phyloP scores from a whole-genome alignment of 2,329 filamentous ascomycete species.

The Sclerotinia minor region DNA sequence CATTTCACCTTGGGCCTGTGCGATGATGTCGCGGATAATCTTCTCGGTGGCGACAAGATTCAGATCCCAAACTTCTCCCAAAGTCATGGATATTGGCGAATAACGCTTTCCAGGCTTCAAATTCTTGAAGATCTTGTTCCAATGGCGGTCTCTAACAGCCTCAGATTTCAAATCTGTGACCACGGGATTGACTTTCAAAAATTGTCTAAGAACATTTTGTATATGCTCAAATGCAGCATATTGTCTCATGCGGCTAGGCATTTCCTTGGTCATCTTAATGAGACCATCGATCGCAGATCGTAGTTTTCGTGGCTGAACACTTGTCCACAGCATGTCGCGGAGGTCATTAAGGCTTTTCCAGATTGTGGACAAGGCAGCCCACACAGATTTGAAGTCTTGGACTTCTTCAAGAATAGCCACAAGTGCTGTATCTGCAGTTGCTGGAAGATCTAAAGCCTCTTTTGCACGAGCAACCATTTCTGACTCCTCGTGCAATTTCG shows the following conservation, averaged over 20 bases:
- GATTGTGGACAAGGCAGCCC: constrained; percentile 91
- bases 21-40: constrained; percentile 88
- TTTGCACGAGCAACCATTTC: constrained; percentile 96
- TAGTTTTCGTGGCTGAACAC: constrained; percentile 91
- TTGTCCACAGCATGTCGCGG: constrained; percentile 89
- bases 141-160: constrained; percentile 93
- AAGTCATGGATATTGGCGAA: constrained; percentile 87
- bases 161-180: constrained; percentile 93
- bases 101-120: constrained; percentile 91
- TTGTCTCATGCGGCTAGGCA: constrained; percentile 98
- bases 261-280: constrained; percentile 97
- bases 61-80: constrained; percentile 98
- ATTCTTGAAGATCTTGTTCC: constrained; percentile 96
- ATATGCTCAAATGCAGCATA: constrained; percentile 99
- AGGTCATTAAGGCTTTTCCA: constrained; percentile 96
- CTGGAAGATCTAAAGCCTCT: constrained; percentile 88
- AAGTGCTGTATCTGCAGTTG: constrained; percentile 77
- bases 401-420: constrained; percentile 90
- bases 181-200: constrained; percentile 87
- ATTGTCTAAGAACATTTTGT: constrained; percentile 81
- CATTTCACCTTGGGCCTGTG: constrained; percentile 97
- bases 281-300: constrained; percentile 84
- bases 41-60: constrained; percentile 84
- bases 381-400: constrained; percentile 98
- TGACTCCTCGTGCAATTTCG: constrained; percentile 79